These are phyloP conservation scores for Hyphodiscus sp. DNA, from an alignment of 2,329 filamentous ascomycete genomes.

Conservation along the genomic window DNA sequence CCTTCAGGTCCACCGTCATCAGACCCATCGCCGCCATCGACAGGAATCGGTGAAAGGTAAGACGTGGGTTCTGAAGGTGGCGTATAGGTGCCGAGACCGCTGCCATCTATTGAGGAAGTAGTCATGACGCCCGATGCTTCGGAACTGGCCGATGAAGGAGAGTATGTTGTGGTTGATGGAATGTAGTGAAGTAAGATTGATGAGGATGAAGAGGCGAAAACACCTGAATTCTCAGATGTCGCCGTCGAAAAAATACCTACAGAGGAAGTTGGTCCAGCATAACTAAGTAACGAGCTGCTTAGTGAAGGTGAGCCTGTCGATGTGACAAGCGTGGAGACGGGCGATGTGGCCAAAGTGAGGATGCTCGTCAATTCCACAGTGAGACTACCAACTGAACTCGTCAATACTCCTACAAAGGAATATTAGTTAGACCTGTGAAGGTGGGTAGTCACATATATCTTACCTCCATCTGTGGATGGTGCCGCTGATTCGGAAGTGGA, in stretches of 20 bases:
- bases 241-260: not conserved
- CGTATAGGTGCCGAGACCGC: not conserved
- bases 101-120: not conserved
- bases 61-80: not conserved
- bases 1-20: too few species aligned
- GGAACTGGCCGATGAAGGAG: not conserved
- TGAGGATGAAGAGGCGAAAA: not conserved
- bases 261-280: not conserved
- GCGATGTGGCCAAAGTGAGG: not conserved
- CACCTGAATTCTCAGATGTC: not conserved
- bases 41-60: not conserved
- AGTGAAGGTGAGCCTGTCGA: slow-evolving; percentile 3
- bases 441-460: not conserved
- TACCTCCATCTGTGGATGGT: not conserved
- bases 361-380: not conserved
- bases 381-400: slow-evolving; percentile 2
- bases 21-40: not conserved
- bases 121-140: not conserved
- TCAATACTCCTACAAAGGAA: slow-evolving; percentile 1
- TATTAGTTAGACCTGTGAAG: not conserved
- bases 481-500: not conserved
- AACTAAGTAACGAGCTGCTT: not conserved
- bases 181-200: not conserved
- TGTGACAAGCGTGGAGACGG: slow-evolving; percentile 13
- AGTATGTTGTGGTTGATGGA: not conserved